Conservation (phyloP, 1,284 basidiomycete species). For the Takashimella tepidaria region DNA sequence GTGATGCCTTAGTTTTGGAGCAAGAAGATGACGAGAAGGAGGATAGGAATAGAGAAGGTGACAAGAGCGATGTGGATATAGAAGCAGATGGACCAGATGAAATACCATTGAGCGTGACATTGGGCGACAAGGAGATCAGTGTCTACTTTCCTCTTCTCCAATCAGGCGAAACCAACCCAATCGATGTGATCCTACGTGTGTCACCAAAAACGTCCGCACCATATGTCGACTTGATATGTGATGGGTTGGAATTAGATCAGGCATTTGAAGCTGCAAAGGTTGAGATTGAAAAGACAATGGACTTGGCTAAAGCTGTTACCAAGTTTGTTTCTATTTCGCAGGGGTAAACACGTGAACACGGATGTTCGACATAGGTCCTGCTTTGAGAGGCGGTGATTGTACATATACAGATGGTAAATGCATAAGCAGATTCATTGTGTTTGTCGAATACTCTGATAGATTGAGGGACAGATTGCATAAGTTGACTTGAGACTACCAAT, state of each 20-base stretch:
- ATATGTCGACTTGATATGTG: neutral
- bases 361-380: too few species aligned
- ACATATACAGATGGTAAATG: too few species aligned
- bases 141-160: neutral
- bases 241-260: neutral
- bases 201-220: neutral
- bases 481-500: too few species aligned
- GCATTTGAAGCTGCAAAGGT: neutral
- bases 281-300: neutral
- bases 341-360: too few species aligned
- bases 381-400: too few species aligned
- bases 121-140: neutral
- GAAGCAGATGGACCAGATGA: slow-evolving; percentile 9
- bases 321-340: neutral
- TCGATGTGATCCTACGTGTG: neutral
- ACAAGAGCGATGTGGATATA: slow-evolving; percentile 6
- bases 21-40: slow-evolving; percentile 11
- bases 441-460: too few species aligned
- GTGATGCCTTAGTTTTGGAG: neutral
- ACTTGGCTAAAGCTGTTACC: neutral
- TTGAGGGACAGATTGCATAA: too few species aligned
- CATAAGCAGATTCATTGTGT: too few species aligned
- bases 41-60: neutral
- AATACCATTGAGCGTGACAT: neutral
- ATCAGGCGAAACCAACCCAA: neutral